A percentile compares a stretch with the other conserved stretches of the same genome.
Evolutionary conservation across 2,329 filamentous ascomycete genomes (phyloP).

Genomic region (Neonectria magnoliae): DNA sequence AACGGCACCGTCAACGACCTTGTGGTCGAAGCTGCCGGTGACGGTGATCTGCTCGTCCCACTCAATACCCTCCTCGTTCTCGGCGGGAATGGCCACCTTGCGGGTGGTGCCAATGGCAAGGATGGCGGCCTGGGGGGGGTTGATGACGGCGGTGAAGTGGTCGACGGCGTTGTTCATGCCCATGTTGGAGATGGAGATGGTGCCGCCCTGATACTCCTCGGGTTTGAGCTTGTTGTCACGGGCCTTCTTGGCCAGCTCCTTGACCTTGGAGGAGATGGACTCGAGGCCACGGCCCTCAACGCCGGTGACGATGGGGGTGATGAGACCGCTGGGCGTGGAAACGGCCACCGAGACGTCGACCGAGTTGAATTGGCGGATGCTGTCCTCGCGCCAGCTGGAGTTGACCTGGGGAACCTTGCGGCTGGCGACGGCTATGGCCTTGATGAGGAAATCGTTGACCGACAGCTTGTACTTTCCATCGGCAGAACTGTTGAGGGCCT

Average conservation of each 20-base stretch:
- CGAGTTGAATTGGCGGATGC: conserved; percentile 91
- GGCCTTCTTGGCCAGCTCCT: conserved; percentile 96
- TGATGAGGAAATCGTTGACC: conserved; percentile 99
- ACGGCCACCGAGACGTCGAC: conserved; percentile 97
- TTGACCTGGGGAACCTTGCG: conserved; percentile 96
- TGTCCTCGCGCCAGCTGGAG: conserved; percentile 90
- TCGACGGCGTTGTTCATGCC: conserved; percentile 98
- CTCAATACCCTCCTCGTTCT: conserved; percentile 88
- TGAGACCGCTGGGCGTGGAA: conserved; percentile 90
- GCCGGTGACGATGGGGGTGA: conserved; percentile 95
- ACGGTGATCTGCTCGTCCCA: conserved; percentile 98
- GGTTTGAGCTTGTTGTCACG: conserved; percentile 98
- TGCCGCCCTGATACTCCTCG: conserved; percentile 98
- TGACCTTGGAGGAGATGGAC: conserved; percentile 88
- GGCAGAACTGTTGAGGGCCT: conserved; percentile 87
- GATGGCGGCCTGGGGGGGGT: conserved; percentile 96
- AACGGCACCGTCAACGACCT: conserved; percentile 95
- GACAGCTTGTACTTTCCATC: conserved; percentile 98
- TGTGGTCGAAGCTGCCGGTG: conserved; percentile 97
- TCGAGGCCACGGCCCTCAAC: conserved; percentile 88
- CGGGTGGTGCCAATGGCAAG: conserved; percentile 94
- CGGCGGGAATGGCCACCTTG: conserved; percentile 90
- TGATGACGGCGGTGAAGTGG: conserved; percentile 98
- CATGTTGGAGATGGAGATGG: conserved; percentile 99
- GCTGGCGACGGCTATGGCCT: conserved; percentile 88